Conservation (phyloP, 768 basidiomycete species). For the Hericium alpestre region DNA sequence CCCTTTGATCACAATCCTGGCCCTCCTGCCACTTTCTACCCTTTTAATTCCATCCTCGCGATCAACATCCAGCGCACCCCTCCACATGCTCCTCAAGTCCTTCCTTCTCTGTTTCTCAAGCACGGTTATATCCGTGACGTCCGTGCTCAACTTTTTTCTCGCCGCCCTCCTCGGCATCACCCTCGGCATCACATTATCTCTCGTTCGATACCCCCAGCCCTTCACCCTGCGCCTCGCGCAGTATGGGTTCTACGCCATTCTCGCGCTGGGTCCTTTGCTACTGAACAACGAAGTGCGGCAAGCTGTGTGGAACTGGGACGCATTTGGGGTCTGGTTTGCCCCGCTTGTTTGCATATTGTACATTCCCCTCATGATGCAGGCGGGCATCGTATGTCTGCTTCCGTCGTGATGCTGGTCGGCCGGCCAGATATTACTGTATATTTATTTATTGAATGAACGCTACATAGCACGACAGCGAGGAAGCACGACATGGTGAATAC, state of each 20-base stretch:
- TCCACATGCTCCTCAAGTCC: constrained; percentile 48
- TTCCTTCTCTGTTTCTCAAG: constrained; percentile 78
- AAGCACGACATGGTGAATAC: not conserved
- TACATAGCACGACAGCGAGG: not conserved
- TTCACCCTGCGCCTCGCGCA: constrained; percentile 18
- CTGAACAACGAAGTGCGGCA: constrained; percentile 34
- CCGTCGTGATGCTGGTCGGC: not conserved
- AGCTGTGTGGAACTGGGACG: constrained; percentile 68
- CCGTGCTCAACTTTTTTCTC: constrained; percentile 89
- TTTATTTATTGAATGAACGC: not conserved
- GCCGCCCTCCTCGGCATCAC: constrained; percentile 59
- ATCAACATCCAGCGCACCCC: constrained; percentile 22
- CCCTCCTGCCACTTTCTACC: constrained; percentile 26
- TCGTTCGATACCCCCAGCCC: constrained; percentile 28
- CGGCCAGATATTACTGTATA: not conserved
- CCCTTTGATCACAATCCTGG: constrained; percentile 1
- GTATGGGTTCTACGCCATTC: constrained; percentile 30
- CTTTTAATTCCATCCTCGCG: constrained; percentile 19
- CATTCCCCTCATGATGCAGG: constrained; percentile 63
- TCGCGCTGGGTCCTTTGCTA: constrained; percentile 53
- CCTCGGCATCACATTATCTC: constrained; percentile 54
- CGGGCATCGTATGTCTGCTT: constrained; percentile 41
- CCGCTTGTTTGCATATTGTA: constrained; percentile 78
- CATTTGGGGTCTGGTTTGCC: constrained; percentile 73
- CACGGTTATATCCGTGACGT: constrained; percentile 73